Percentiles rank a stretch among this genome's conserved stretches.
Evolutionary conservation across 2,329 filamentous ascomycete species (phyloP).

Genomic region (Epichloe festucae): DNA sequence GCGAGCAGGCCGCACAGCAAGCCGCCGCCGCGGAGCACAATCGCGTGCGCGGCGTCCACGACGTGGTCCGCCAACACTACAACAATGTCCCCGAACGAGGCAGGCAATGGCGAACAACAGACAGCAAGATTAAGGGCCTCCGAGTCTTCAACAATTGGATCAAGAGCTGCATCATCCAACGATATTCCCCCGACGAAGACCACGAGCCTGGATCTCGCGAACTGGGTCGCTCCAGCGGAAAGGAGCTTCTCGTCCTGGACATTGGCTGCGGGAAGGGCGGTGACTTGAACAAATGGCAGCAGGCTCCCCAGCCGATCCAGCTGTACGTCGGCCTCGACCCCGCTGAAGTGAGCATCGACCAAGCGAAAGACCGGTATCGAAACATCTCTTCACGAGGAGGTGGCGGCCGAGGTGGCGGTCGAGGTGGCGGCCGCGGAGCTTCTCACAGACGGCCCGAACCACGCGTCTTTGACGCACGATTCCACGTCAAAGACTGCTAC

Average conservation of each 20-base stretch:
- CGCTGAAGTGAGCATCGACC: constrained; percentile 80
- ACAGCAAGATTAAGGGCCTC: constrained; percentile 88
- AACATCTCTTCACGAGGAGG: constrained; percentile 52
- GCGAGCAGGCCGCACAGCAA: constrained; percentile 24
- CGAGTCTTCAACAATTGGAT: constrained; percentile 98
- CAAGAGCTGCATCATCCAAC: constrained; percentile 94
- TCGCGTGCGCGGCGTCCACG: constrained; percentile 47
- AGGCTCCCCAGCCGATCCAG: constrained; percentile 78
- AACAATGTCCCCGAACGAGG: constrained; percentile 90
- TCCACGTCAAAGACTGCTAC: constrained; percentile 87
- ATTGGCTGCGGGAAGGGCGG: constrained; percentile 96
- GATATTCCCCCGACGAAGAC: constrained; percentile 80
- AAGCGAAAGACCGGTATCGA: constrained; percentile 73
- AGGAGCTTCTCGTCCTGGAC: constrained; percentile 71
- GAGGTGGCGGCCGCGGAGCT: constrained; percentile 41
- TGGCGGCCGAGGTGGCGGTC: constrained; percentile 41
- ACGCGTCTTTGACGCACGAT: constrained; percentile 70
- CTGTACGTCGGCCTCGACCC: constrained; percentile 92
- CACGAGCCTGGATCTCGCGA: constrained; percentile 49
- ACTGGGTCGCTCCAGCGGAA: constrained; percentile 34
- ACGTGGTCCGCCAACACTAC: constrained; percentile 88
- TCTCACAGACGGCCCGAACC: constrained; percentile 34
- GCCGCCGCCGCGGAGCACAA: constrained; percentile 25
- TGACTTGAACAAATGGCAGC: constrained; percentile 91
- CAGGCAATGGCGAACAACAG: constrained; percentile 85